Evolutionary conservation across 164 flowering plant species (phyloP).

Genomic region (Litsea cubeba): DNA sequence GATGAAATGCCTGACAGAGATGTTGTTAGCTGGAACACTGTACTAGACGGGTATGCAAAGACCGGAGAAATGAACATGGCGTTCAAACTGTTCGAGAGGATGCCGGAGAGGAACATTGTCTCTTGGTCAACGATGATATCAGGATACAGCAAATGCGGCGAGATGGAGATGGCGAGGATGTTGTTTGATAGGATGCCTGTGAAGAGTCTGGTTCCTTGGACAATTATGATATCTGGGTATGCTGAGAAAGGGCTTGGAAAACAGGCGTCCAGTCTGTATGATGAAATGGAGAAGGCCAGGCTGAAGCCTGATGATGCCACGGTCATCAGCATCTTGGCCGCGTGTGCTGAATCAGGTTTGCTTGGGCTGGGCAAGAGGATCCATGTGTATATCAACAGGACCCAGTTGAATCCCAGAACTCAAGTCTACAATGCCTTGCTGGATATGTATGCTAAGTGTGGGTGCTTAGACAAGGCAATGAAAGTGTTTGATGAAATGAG

Average conservation of each 20-base stretch:
- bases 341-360: constrained; percentile 79
- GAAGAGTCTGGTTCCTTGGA: constrained; percentile 73
- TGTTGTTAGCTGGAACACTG: constrained; percentile 72
- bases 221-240: constrained; percentile 68
- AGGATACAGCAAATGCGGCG: constrained; percentile 62
- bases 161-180: constrained; percentile 69
- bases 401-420: constrained; percentile 26
- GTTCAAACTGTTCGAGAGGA: constrained; percentile 55
- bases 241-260: constrained; percentile 63
- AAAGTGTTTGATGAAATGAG: constrained; percentile 38
- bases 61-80: constrained; percentile 58
- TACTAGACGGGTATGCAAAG: constrained; percentile 71
- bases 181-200: constrained; percentile 75
- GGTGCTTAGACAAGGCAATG: constrained; percentile 45
- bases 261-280: constrained; percentile 51
- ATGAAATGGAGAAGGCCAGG: constrained; percentile 44
- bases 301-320: constrained; percentile 51
- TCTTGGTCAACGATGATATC: constrained; percentile 82
- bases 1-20: constrained; percentile 84
- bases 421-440: constrained; percentile 58
- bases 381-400: constrained; percentile 41
- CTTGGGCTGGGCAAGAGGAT: constrained; percentile 58
- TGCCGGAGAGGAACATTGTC: constrained; percentile 70
- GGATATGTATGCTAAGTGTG: constrained; percentile 90
- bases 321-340: constrained; percentile 57